Evolutionary conservation across 2,329 filamentous ascomycete species (phyloP).

Genomic region (Sarocladium strictum): DNA sequence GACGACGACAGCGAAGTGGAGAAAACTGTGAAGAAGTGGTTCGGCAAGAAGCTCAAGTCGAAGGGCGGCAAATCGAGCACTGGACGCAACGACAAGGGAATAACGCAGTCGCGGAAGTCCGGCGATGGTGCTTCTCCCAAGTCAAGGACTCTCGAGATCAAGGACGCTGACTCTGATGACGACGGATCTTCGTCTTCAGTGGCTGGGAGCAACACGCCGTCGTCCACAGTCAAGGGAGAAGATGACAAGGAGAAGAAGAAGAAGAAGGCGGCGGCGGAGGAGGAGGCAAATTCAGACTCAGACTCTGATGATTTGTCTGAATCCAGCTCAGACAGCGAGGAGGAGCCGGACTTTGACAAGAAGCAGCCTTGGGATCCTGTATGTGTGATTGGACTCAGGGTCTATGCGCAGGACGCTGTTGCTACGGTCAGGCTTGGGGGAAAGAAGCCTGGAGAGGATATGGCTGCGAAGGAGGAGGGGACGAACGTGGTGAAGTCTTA

Average conservation of each 20-base stretch:
- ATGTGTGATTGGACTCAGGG: constrained; percentile 32
- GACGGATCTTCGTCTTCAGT: constrained; percentile 6
- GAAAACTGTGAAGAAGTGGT: constrained; percentile 9
- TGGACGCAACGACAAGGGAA: background rate
- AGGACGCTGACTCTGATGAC: background rate
- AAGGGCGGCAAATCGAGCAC: background rate
- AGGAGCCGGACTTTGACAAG: constrained; percentile 20
- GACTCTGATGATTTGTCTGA: constrained; percentile 19
- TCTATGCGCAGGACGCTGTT: constrained; percentile 30
- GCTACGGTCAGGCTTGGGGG: constrained; percentile 29
- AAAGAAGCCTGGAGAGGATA: constrained; percentile 22
- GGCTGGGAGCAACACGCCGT: constrained; percentile 4
- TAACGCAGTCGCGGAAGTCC: background rate
- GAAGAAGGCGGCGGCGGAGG: no score
- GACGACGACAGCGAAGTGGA: constrained; percentile 2
- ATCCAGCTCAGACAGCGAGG: constrained; percentile 16
- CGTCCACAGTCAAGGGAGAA: constrained; percentile 7
- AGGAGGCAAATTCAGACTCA: constrained; percentile 12
- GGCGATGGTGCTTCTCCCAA: background rate
- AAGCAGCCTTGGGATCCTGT: constrained; percentile 34
- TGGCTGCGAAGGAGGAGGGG: constrained; percentile 14
- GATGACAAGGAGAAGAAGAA: constrained; percentile 15
- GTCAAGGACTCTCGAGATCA: background rate
- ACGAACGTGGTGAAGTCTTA: constrained; percentile 4
- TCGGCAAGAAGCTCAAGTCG: constrained; percentile 6